Evolutionary conservation across 805 yeast species (phyloP), one percentile per base, ranked within the genome.

Genomic region (Maudiozyma pseudohumilis): DNA sequence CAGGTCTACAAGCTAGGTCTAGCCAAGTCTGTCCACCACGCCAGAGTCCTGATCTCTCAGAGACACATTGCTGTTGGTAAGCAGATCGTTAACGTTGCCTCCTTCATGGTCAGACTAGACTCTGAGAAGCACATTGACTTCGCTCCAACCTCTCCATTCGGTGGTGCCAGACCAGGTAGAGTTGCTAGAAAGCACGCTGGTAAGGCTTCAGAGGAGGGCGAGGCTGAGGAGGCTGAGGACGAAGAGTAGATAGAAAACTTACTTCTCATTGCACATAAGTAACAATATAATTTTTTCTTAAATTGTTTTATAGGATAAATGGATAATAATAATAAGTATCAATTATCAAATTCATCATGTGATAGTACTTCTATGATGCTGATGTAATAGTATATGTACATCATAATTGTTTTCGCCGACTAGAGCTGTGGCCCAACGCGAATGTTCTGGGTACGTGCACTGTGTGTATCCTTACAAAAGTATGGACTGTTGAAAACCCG

Each of bases 151-250:
- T 92, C 97, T 58, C 98, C 98, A 70, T 89, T 85, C 86, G 98
- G 97, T 71, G 98, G 97, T 75, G 98, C 96, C 61, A 89, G 98
- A 78, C 92, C 97, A 59, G 98, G 98, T 70, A 92, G 98, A 80
- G 95, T 85, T 65, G 94, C 92, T 80, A 86, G 96, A 81, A 85
- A 77, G 71, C 77, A 82, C 78, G 66, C 72, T 57, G 72, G 66
- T 59, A 56, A 55, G 77, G 70, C 64, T 70, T 65, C 61, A 72
- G 75, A 69, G 55, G 70, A 64, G 53, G 79, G 67, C 49, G 87
- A 69, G 50, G 89, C 70, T 60, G 86, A 65, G 48, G 89, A 64
- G 45, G 94, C 71, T 59, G 80, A 70, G 50, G 79, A 72, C 60
- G 83, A 83, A 70, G 39, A 36, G 31, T 35, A 31, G 17, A 24